A percentile compares a stretch with the other conserved stretches of the same genome.
phyloP scores from a whole-genome alignment of 371 early-diverging fungal species.

The Lichtheimia ornata region DNA sequence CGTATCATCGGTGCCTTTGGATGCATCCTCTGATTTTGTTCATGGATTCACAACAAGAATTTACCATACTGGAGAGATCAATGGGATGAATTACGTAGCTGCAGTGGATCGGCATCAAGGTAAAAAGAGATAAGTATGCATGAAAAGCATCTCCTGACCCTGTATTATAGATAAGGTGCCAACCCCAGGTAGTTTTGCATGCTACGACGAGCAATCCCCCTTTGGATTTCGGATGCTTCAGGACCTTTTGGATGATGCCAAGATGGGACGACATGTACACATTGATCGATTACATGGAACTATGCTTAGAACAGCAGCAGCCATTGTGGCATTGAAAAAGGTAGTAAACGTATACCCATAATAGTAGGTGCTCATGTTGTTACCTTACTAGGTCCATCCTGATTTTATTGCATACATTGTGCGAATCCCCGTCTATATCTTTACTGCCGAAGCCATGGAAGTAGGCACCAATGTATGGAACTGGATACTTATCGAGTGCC shows the following conservation, averaged over 20 bases:
- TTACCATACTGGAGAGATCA: constrained; percentile 60
- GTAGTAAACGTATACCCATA: not conserved
- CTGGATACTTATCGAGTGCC: constrained; percentile 79
- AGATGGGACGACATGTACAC: constrained; percentile 36
- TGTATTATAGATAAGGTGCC: constrained; percentile 9
- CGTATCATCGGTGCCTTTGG: constrained; percentile 44
- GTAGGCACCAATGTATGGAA: constrained; percentile 84
- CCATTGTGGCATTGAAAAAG: constrained; percentile 10
- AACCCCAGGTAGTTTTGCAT: constrained; percentile 4
- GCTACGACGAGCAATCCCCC: constrained; percentile 34
- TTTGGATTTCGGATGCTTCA: constrained; percentile 35
- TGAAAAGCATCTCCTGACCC: too few species aligned
- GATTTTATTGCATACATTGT: constrained; percentile 79
- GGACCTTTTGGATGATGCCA: constrained; percentile 41
- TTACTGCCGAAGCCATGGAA: constrained; percentile 76
- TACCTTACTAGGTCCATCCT: constrained; percentile 42
- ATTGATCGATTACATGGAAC: constrained; percentile 47
- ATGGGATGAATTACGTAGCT: constrained; percentile 44
- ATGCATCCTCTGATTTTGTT: constrained; percentile 62
- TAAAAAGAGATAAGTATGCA: not conserved
- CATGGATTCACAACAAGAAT: constrained; percentile 58
- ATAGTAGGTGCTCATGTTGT: not conserved
- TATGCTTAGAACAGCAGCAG: constrained; percentile 52
- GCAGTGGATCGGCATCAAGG: constrained; percentile 15
- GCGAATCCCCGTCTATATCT: constrained; percentile 82